phyloP scores from a whole-genome alignment of 345 rosid genomes.

The Luvunga scandens region DNA sequence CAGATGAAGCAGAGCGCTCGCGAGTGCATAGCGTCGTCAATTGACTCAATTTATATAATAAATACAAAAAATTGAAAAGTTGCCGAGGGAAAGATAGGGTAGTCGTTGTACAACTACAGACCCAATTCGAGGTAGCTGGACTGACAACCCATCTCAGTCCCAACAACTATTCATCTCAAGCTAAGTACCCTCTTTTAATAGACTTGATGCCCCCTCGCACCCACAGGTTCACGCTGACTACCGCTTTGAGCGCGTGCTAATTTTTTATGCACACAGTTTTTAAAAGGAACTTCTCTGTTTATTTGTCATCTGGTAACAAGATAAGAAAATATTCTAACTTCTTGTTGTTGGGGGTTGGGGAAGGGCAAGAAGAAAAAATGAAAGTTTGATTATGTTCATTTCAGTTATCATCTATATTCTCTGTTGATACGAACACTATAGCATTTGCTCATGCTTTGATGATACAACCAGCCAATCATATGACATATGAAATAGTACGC shows the following conservation, averaged over 20 bases:
- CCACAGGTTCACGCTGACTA: background rate
- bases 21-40: background rate
- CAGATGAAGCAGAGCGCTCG: background rate
- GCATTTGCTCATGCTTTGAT: background rate
- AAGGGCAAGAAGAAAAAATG: fast-evolving
- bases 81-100: background rate
- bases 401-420: background rate
- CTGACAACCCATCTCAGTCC: background rate
- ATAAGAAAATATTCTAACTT: too few species aligned
- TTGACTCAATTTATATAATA: too few species aligned
- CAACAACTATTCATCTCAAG: background rate
- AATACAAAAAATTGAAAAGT: too few species aligned
- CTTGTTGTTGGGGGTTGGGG: too few species aligned
- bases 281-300: background rate
- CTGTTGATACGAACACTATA: background rate
- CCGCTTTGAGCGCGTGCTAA: background rate
- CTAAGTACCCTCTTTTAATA: background rate
- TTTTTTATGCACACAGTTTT: background rate
- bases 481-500: background rate
- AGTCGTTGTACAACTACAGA: background rate
- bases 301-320: background rate
- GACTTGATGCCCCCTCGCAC: background rate
- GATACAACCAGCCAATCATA: background rate
- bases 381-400: background rate
- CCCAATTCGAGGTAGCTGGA: background rate